Base-by-base conservation (phyloP, 768 basidiomycete species). In the Suillus ampliporus region DNA sequence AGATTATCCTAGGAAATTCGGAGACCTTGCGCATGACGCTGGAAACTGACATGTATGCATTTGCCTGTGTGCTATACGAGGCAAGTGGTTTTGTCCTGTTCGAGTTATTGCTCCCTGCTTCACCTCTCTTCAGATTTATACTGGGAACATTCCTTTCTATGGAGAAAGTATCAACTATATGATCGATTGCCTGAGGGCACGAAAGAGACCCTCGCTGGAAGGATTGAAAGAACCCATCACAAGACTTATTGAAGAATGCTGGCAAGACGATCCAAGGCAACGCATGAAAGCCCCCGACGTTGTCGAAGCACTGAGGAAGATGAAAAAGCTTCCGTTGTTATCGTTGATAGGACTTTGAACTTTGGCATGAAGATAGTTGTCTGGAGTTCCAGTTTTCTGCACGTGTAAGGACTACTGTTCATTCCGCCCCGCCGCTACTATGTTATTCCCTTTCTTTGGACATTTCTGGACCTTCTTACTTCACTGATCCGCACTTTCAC, bases 51-150 rank as follows among this genome's bases (percentile, higher is more conserved):
- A 61, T 75, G 48, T 73, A 68, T 48, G 63, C 73, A 23, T 68
- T 76, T 28, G 75, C 73, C 10, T 71, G 69, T 51, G 68, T 73
- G 38, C 46, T 74, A n/a, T 74, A 76, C 41, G 71, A 76, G 71
- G 74, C 74, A 50, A 58, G 63, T 19, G 52, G 10, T 21, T 8
- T 31, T 40, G 51, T 2, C 10, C 48, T 44, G 8, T 3, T 17
- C 48, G 17, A 50, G 9, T 15, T 14, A 17, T 54, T 37, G 9
- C 9, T 53, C 21, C 35, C 15, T 53, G 13, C 57, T 23, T 48
- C 57, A 43, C 26, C 26, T 58, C 19, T 28, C 23, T 48, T 53
- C 19, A 53, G 57, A 58, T 58, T 5, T 58, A 58, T 21, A 31
- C 26, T 2, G 47, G 57, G 14, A 15, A 19, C 11, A 28, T 23